Evolutionary conservation across 176 grass and related monocot genomes (phyloP), one percentile per base, ranked within the genome.

Genomic region (Stipa capillata): DNA sequence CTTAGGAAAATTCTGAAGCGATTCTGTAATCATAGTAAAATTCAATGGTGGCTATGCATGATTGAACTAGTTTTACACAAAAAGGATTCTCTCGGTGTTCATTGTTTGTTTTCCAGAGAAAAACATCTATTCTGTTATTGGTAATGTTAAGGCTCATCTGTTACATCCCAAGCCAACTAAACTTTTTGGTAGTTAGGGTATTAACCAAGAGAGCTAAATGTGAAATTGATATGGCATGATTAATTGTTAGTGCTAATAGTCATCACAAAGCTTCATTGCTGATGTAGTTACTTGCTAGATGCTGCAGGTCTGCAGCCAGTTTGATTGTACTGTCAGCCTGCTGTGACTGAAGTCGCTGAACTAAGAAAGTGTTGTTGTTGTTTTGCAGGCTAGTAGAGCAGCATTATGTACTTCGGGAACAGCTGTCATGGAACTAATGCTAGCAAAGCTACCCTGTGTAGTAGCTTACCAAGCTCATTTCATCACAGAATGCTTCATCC

Each of bases 351-450:
- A 56, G 35, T 36, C 42, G 41, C n/a, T 80, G 34, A 62, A 56
- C 45, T 80, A 59, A 49, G 21, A 69, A 52, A 44, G 21, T 70
- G 28, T 80, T 91, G 11, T 79, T 86, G 58, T 49, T 68, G 79
- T 59, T 44, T 63, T 85, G 54, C 83, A 98, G 96, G 88, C 88
- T 88, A 94, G 96, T 89, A 93, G 78, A 83, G 96, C 69, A 56
- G 92, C 92, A 76, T 66, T 98, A 84, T 98, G 96, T 83, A 92
- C 92, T 85, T 98, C 88, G 7, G 95, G 96, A 77, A 90, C 92
- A 65, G 90, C 90, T 80, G 96, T 98, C 75, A 93, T 94, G 92
- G 96, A 98, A 79, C 75, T 94, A 53, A 88, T 87, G 83, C 53
- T 98, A 53, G 87, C 90, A 36, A 89, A 87, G 68, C 52, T 98